A percentile compares a stretch with the other conserved stretches of the same genome.
Conservation (phyloP, 2,329 filamentous ascomycete genomes). For the Phoma sp. region DNA sequence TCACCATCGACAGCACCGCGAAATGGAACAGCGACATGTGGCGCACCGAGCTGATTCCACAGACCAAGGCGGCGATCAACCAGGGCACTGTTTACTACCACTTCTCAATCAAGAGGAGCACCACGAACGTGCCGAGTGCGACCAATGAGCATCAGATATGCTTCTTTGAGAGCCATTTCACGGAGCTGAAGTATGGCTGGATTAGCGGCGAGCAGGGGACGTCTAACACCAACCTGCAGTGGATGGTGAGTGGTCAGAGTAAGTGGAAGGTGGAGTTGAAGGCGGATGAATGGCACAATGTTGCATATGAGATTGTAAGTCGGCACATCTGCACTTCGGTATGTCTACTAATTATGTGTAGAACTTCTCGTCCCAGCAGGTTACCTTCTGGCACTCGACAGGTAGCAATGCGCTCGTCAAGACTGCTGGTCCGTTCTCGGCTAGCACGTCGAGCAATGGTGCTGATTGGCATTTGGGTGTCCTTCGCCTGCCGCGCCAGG, state of each 20-base stretch:
- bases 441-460: conserved; percentile 70
- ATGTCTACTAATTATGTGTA: conserved; percentile 30
- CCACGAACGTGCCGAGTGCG: conserved; percentile 66
- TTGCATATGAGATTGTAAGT: conserved; percentile 72
- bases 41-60: conserved; percentile 76
- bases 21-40: conserved; percentile 81
- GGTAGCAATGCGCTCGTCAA: conserved; percentile 64
- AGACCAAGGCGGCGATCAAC: conserved; percentile 71
- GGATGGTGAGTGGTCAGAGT: conserved; percentile 67
- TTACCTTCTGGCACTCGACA: conserved; percentile 75
- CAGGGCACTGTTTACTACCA: conserved; percentile 75
- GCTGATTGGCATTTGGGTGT: conserved; percentile 77
- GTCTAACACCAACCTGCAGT: conserved; percentile 65
- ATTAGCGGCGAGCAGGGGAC: conserved; percentile 59
- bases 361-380: conserved; percentile 68
- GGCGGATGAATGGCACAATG: conserved; percentile 75
- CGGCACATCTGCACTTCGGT: too few species aligned
- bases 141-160: conserved; percentile 72
- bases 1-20: conserved; percentile 69
- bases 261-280: conserved; percentile 70
- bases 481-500: conserved; percentile 67
- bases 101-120: conserved; percentile 69
- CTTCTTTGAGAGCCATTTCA: conserved; percentile 75
- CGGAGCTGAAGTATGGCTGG: conserved; percentile 75
- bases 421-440: conserved; percentile 67